Conservation (phyloP, 2,329 filamentous ascomycete species). For the Monilinia fructigena region DNA sequence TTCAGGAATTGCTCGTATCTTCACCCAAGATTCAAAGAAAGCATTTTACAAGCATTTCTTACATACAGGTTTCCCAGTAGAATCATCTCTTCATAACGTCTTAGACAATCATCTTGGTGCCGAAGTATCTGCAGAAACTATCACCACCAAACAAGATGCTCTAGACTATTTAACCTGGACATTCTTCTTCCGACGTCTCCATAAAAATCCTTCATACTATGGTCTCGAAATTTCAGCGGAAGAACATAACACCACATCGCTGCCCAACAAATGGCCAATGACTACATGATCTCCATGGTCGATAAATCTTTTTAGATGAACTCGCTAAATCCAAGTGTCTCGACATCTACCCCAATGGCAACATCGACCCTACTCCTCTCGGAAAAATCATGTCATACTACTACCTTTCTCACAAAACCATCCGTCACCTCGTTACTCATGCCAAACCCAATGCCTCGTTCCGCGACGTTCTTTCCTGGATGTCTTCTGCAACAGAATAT, state of each 20-base stretch:
- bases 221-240: conserved; percentile 90
- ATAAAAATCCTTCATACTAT: conserved; percentile 99
- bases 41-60: conserved; percentile 99
- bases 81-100: conserved; percentile 93
- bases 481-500: conserved; percentile 91
- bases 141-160: conserved; percentile 92
- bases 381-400: conserved; percentile 99
- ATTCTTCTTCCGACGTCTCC: conserved; percentile 94
- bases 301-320: conserved; percentile 81
- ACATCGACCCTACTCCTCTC: conserved; percentile 84
- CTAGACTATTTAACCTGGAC: conserved; percentile 98
- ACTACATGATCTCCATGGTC: conserved; percentile 92
- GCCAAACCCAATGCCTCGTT: conserved; percentile 76
- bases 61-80: conserved; percentile 95
- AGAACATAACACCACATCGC: conserved; percentile 80
- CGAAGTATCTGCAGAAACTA: conserved; percentile 89
- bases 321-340: conserved; percentile 84
- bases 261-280: conserved; percentile 84
- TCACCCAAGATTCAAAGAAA: conserved; percentile 96
- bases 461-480: conserved; percentile 82
- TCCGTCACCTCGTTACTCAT: conserved; percentile 76
- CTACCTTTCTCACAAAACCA: conserved; percentile 93
- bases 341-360: conserved; percentile 77
- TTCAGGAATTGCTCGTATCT: conserved; percentile 93
- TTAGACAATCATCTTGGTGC: conserved; percentile 95